Percentiles rank a stretch among this genome's conserved stretches.
Conservation (phyloP, 2,329 filamentous ascomycete species). For the Coleophoma crateriformis region DNA sequence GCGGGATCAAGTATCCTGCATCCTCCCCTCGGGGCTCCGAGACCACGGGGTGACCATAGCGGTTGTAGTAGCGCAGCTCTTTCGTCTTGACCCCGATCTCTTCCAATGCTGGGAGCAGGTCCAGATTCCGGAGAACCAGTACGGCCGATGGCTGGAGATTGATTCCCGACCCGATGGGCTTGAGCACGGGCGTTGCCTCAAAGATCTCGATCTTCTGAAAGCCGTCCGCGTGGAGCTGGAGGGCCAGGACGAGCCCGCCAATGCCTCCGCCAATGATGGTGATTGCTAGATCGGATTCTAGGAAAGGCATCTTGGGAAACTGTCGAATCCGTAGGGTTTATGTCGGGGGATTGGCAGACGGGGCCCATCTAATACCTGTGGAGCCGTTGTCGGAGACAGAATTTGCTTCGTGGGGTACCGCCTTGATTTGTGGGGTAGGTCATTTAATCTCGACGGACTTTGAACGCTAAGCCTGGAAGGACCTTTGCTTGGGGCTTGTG, state of each 20-base stretch:
- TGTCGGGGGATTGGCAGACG: no score
- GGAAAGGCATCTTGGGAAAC: not conserved
- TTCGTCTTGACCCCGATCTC: slow-evolving; percentile 33
- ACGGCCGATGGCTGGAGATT: slow-evolving; percentile 40
- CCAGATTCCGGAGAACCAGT: slow-evolving; percentile 36
- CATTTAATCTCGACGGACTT: no score
- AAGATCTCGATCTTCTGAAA: slow-evolving; percentile 36
- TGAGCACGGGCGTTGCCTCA: slow-evolving; percentile 34
- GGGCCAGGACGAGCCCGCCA: slow-evolving; percentile 17
- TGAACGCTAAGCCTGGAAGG: no score
- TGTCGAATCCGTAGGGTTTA: not conserved
- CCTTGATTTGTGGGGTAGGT: no score
- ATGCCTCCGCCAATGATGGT: slow-evolving; percentile 27
- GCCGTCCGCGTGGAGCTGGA: slow-evolving; percentile 24
- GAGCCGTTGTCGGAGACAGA: no score
- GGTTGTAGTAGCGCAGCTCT: slow-evolving; percentile 39
- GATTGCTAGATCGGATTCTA: slow-evolving; percentile 7
- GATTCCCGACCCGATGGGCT: slow-evolving; percentile 38
- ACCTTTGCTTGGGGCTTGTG: no score
- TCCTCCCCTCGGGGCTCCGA: slow-evolving; percentile 33
- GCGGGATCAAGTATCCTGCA: slow-evolving; percentile 36
- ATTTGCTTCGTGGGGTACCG: no score
- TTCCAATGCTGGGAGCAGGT: slow-evolving; percentile 33
- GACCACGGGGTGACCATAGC: slow-evolving; percentile 35
- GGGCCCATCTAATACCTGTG: no score